Evolutionary conservation across 2,329 filamentous ascomycete species (phyloP), one percentile per base, ranked within the genome.

Genomic region (Shiraia sp.): DNA sequence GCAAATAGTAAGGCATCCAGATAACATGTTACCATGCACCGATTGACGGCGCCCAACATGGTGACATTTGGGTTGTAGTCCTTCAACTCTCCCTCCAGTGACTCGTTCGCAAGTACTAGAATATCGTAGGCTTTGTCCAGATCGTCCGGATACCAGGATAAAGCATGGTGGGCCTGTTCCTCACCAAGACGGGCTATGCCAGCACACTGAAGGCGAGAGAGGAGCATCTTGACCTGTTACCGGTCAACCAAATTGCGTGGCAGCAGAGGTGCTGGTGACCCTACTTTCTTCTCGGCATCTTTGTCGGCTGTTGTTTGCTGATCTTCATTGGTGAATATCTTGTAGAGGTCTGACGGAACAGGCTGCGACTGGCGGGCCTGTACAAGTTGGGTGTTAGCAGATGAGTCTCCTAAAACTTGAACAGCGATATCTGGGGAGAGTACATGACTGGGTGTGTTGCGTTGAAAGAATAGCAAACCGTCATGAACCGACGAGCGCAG

Each of bases 1-100:
- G 92, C 87, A 66, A 96, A 97, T 1, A 99, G 79, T 15, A 97
- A 74, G 0, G 92, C 81, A 66, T 97, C 93, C 12, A 97, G 76
- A 66, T 95, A 97, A 73, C 93, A 99, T n/a, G 92, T 97, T 25
- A 96, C 90, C 33, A 81, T 82, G 31, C 86, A 79, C 33, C 90
- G 79, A 63, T 99, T 99, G 57, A 89, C 86, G 10, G 93, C 92
- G 6, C 93, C 93, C 4, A 89, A 73, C 74, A 97, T 83, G 42
- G 80, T 79, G 6, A 86, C 78, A 38, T 79, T 78, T 7, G 89
- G 82, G 40, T 89, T 79, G 71, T 89, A 95, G 12, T 83, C 81
- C 49, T 83, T 78, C 51, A 97, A 80, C 28, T 88, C 81, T 12
- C 92, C 91, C 22, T 89, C 82, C 27, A 89, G 84, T 0, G 92